A percentile compares a stretch with the other conserved stretches of the same genome.
phyloP scores from a whole-genome alignment of 768 basidiomycete genomes.

The Sarcodon sp. region DNA sequence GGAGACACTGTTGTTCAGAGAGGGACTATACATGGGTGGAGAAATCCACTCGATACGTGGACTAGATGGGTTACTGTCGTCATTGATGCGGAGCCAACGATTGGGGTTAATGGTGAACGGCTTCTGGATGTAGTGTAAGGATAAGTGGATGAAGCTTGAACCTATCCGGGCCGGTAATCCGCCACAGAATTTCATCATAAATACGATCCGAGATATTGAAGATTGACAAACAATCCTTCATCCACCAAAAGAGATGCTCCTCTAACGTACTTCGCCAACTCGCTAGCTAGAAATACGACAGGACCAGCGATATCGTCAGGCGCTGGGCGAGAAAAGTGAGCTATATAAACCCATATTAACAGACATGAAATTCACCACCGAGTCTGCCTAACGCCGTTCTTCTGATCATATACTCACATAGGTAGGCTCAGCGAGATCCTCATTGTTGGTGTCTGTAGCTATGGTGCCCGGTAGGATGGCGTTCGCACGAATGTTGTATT shows the following conservation, averaged over 20 bases:
- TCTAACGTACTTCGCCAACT: constrained; percentile 59
- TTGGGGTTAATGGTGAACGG: constrained; percentile 25
- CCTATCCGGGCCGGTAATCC: background rate
- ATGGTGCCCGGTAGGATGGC: constrained; percentile 68
- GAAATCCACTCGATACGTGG: constrained; percentile 38
- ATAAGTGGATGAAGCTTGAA: background rate
- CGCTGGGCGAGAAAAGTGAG: constrained; percentile 15
- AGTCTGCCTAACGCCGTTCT: constrained; percentile 57
- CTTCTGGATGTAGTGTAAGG: constrained; percentile 14
- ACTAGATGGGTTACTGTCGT: constrained; percentile 39
- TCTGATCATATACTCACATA: constrained; percentile 49
- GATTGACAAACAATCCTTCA: constrained; percentile 63
- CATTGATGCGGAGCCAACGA: constrained; percentile 40
- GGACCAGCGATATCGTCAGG: constrained; percentile 69
- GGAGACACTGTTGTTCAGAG: constrained; percentile 46
- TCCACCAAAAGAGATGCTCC: constrained; percentile 56
- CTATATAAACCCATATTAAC: background rate
- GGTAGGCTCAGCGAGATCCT: constrained; percentile 44
- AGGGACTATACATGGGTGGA: constrained; percentile 52
- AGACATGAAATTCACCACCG: constrained; percentile 30
- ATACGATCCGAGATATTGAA: constrained; percentile 28
- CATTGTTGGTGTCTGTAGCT: constrained; percentile 67
- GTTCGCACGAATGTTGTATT: constrained; percentile 62
- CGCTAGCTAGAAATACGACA: constrained; percentile 60
- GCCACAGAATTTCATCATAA: constrained; percentile 3